Evolutionary conservation across 2,329 filamentous ascomycete species (phyloP).

Genomic region (Exophiala lecanii-corni): DNA sequence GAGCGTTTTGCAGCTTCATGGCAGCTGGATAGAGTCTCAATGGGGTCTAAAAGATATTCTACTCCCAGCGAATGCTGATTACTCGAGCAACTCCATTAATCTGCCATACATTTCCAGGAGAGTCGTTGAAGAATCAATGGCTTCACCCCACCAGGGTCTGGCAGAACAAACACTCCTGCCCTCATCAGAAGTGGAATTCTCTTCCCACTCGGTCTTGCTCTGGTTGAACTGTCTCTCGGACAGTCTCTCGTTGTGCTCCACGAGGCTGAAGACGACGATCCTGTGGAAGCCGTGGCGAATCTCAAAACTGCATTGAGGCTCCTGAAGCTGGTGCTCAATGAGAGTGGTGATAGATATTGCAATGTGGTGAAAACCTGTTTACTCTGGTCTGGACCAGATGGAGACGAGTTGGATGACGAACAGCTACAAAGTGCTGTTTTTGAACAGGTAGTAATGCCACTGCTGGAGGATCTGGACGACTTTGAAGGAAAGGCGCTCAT

Average conservation of each 20-base stretch:
- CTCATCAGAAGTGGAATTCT: slow-evolving; percentile 19
- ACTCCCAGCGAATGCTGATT: no score
- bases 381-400: slow-evolving; percentile 10
- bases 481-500: no score
- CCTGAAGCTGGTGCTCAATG: slow-evolving; percentile 14
- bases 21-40: slow-evolving; percentile 4
- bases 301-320: slow-evolving; percentile 23
- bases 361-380: slow-evolving; percentile 21
- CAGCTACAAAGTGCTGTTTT: slow-evolving; percentile 20
- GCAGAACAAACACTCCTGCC: not conserved
- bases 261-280: slow-evolving; percentile 18
- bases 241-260: slow-evolving; percentile 17
- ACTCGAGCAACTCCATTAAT: no score
- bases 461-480: slow-evolving; percentile 16
- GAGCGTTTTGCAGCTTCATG: slow-evolving; percentile 10
- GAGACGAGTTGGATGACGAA: slow-evolving; percentile 13
- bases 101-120: no score
- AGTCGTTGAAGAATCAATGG: not conserved
- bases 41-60: slow-evolving; percentile 7
- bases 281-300: slow-evolving; percentile 11
- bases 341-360: slow-evolving; percentile 23
- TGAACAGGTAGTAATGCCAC: slow-evolving; percentile 16
- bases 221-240: slow-evolving; percentile 25
- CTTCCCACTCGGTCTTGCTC: slow-evolving; percentile 20
- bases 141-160: not conserved